A percentile compares a stretch with the other conserved stretches of the same genome.
Evolutionary conservation across 148 eudicot genomes (phyloP).

Genomic region (Camellia japonica): DNA sequence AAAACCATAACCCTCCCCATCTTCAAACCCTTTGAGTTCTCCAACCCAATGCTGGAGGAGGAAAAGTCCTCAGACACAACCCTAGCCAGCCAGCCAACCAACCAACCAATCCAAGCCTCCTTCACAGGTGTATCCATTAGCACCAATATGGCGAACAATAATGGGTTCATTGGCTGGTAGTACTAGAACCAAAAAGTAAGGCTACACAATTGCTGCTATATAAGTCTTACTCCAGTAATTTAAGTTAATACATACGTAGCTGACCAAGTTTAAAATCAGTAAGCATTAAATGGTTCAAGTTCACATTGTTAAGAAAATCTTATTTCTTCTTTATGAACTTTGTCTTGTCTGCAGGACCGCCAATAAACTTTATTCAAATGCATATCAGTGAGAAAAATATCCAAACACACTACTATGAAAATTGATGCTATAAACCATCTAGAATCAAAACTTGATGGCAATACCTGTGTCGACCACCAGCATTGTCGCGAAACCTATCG

Average conservation of each 20-base stretch:
- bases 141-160: not conserved
- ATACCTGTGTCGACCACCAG: conserved; percentile 78
- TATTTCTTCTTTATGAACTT: not conserved
- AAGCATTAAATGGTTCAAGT: not conserved
- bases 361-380: not conserved
- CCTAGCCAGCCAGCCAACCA: too few relatives aligned
- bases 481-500: conserved; percentile 75
- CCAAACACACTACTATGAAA: not conserved
- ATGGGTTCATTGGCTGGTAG: not conserved
- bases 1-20: too few relatives aligned
- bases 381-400: not conserved
- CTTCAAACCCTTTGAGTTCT: too few relatives aligned
- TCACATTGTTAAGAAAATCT: not conserved
- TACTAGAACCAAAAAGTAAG: not conserved
- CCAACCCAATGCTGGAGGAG: too few relatives aligned
- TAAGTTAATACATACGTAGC: not conserved
- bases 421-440: not conserved
- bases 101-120: too few relatives aligned
- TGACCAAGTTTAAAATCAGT: not conserved
- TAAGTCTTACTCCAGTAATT: not conserved
- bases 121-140: too few relatives aligned
- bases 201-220: not conserved
- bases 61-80: too few relatives aligned
- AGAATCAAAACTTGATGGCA: not conserved
- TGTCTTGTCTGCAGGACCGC: not conserved